A percentile compares a stretch with the other conserved stretches of the same genome.
Evolutionary conservation across 1,139 yeast species (phyloP).

Genomic region (Pichia inconspicua): DNA sequence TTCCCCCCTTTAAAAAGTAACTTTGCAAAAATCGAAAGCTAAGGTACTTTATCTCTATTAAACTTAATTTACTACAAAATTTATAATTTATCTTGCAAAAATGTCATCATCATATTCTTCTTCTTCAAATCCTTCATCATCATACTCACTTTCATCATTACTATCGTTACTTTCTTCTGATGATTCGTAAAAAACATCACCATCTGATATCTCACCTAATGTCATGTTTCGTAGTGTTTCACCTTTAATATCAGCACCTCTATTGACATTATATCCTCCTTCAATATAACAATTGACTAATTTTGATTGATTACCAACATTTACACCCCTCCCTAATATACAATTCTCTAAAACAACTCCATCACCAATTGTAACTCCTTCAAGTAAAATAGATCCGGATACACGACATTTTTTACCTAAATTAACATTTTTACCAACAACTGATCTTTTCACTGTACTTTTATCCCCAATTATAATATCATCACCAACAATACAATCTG

Average conservation of each 20-base stretch:
- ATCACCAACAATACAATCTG: conserved; percentile 55
- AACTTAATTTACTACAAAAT: no score
- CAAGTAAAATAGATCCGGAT: conserved; percentile 76
- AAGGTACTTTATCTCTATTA: no score
- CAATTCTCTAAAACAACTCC: conserved; percentile 85
- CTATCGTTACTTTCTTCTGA: conserved; percentile 30
- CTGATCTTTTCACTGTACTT: conserved; percentile 78
- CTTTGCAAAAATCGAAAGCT: no score
- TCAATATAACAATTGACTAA: conserved; percentile 80
- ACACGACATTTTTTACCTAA: conserved; percentile 84
- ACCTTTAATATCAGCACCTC: conserved; percentile 65
- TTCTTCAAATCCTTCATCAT: conserved; percentile 1
- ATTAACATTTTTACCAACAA: conserved; percentile 65
- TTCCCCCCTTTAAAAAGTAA: no score
- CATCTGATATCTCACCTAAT: conserved; percentile 33
- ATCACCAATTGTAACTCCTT: conserved; percentile 67
- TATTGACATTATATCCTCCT: conserved; percentile 59
- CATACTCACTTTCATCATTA: conserved; percentile 9
- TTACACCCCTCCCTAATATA: conserved; percentile 65
- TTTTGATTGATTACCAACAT: conserved; percentile 50
- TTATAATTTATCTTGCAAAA: conserved; percentile 2
- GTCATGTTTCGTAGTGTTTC: conserved; percentile 68
- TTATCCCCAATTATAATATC: conserved; percentile 33
- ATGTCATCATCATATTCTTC: conserved; percentile 19
- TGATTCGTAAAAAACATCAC: conserved; percentile 23